phyloP scores from a whole-genome alignment of 1,284 basidiomycete species.

The Puccinia novopanici region DNA sequence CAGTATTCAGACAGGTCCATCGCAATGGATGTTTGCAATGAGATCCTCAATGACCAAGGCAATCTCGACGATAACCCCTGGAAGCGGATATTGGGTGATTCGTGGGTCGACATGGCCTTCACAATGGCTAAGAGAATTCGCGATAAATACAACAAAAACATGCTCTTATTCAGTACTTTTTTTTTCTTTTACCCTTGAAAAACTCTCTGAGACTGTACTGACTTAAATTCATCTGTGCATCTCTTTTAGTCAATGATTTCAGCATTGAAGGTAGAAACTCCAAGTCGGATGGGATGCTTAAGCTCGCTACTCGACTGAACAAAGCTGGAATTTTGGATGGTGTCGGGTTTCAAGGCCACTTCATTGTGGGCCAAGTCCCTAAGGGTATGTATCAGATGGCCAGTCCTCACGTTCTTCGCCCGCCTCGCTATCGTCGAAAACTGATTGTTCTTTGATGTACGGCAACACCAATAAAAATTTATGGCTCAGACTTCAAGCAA shows the following conservation, averaged over 20 bases:
- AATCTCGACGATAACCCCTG: not conserved
- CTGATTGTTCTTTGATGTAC: no score
- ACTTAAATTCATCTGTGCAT: not conserved
- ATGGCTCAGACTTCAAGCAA: not conserved
- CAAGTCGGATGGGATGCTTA: conserved; percentile 8
- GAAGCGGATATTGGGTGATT: not conserved
- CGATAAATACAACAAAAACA: not conserved
- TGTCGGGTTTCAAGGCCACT: conserved; percentile 29
- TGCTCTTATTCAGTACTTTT: conserved; percentile 4
- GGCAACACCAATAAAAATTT: not conserved
- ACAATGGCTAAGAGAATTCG: not conserved
- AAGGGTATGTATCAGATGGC: not conserved
- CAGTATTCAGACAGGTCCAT: not conserved
- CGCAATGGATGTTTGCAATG: conserved; percentile 12
- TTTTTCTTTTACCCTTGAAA: not conserved
- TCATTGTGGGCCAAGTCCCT: conserved; percentile 15
- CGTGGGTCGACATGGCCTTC: not conserved
- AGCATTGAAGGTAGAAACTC: conserved; percentile 5
- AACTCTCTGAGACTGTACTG: not conserved
- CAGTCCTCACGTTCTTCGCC: no score
- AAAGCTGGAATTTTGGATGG: conserved; percentile 10
- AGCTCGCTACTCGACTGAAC: not conserved
- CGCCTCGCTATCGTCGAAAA: not conserved
- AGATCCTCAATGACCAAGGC: not conserved
- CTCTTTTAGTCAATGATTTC: conserved; percentile 24